phyloP scores from a whole-genome alignment of 2,329 filamentous ascomycete species.

The Cordyceps cicadae region DNA sequence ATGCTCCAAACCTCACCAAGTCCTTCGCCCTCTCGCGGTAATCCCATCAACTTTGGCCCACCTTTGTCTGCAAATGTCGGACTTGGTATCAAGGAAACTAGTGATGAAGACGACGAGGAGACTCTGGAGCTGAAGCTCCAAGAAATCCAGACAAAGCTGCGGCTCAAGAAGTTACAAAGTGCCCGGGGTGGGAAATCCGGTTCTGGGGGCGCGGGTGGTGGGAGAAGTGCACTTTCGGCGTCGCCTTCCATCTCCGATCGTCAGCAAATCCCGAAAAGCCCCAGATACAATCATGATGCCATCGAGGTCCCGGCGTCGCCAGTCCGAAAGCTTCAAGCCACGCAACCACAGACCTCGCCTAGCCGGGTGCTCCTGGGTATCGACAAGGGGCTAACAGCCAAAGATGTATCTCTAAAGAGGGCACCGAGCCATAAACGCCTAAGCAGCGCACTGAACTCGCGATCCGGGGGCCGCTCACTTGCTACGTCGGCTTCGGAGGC shows the following conservation, averaged over 20 bases:
- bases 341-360: slow-evolving; percentile 59
- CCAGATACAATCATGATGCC: slow-evolving; percentile 2
- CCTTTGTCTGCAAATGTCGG: slow-evolving; percentile 23
- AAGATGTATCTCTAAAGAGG: slow-evolving; percentile 76
- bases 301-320: slow-evolving; percentile 72
- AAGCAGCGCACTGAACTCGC: neutral
- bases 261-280: neutral
- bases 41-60: slow-evolving; percentile 4
- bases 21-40: slow-evolving; percentile 46
- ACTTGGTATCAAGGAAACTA: slow-evolving; percentile 29
- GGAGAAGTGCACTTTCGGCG: slow-evolving; percentile 10
- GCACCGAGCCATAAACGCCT: slow-evolving; percentile 42
- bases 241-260: slow-evolving; percentile 3
- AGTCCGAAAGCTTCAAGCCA: slow-evolving; percentile 50
- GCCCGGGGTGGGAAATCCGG: slow-evolving; percentile 21
- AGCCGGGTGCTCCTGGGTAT: slow-evolving; percentile 76
- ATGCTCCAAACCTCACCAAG: slow-evolving; percentile 60
- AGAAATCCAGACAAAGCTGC: slow-evolving; percentile 80
- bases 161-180: slow-evolving; percentile 77
- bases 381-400: slow-evolving; percentile 74
- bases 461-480: neutral
- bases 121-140: slow-evolving; percentile 77
- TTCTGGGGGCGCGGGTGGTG: slow-evolving; percentile 11
- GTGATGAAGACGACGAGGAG: slow-evolving; percentile 85
- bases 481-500: slow-evolving; percentile 18